These are phyloP conservation scores for Stellera chamaejasme DNA, from an alignment of 345 rosid species.

Conservation along the genomic window DNA sequence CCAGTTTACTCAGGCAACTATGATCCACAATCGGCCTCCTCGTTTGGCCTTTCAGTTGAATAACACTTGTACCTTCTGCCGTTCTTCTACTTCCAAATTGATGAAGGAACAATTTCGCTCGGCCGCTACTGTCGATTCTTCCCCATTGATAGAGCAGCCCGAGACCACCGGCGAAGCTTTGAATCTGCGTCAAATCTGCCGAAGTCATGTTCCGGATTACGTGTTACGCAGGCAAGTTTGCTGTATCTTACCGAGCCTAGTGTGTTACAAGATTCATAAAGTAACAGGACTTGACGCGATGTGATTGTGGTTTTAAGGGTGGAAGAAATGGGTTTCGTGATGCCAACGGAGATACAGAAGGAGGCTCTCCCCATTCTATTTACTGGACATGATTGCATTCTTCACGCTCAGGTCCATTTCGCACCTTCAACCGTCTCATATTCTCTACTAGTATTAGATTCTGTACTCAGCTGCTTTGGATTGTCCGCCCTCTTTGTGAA, in stretches of 20 bases:
- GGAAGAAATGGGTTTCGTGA: constrained; percentile 57
- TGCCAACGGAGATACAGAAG: constrained; percentile 62
- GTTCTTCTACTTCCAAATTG: neutral
- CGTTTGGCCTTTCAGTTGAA: constrained; percentile 1
- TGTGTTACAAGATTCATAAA: neutral
- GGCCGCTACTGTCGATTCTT: constrained; percentile 9
- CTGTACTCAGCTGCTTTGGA: no score
- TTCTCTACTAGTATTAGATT: neutral
- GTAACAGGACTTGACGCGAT: neutral
- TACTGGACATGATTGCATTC: constrained; percentile 62
- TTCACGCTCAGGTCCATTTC: constrained; percentile 77
- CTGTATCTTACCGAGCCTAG: neutral
- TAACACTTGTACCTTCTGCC: neutral
- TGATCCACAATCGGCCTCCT: neutral
- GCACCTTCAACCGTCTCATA: neutral
- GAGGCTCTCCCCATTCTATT: constrained; percentile 71
- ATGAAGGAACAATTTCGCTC: neutral
- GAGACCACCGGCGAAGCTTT: neutral
- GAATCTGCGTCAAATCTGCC: constrained; percentile 37
- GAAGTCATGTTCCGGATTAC: constrained; percentile 42
- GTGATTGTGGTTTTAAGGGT: constrained; percentile 31
- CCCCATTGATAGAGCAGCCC: constrained; percentile 4
- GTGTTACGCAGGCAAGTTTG: constrained; percentile 35
- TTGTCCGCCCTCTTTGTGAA: no score
- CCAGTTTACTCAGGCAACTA: neutral